A percentile compares a stretch with the other conserved stretches of the same genome.
phyloP scores from a whole-genome alignment of 805 yeast species.

The Ogataea minuta region DNA sequence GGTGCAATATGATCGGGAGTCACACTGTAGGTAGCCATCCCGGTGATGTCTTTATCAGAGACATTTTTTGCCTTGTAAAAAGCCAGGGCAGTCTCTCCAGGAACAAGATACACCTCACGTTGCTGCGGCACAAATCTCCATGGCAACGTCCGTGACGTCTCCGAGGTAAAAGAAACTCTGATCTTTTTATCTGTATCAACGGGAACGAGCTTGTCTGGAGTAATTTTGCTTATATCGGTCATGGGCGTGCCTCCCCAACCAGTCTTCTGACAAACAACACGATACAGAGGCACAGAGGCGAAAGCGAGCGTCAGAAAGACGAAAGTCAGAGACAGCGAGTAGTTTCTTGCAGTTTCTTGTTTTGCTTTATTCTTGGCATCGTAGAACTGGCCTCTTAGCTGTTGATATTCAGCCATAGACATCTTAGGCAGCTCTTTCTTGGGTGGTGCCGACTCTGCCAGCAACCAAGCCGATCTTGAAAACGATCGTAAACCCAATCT shows the following conservation, averaged over 20 bases:
- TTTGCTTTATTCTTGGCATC: slow-evolving; percentile 31
- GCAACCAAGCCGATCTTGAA: slow-evolving; percentile 1
- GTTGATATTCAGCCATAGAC: slow-evolving; percentile 32
- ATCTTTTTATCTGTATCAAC: slow-evolving; percentile 82
- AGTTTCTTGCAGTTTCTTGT: slow-evolving; percentile 59
- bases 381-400: slow-evolving; percentile 28
- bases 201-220: slow-evolving; percentile 84
- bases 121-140: slow-evolving; percentile 97
- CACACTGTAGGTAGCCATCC: slow-evolving; percentile 98
- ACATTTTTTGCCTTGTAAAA: slow-evolving; percentile 89
- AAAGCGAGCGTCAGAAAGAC: slow-evolving; percentile 75
- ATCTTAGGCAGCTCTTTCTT: slow-evolving; percentile 29
- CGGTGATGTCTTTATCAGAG: slow-evolving; percentile 86
- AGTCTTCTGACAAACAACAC: slow-evolving; percentile 89
- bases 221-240: slow-evolving; percentile 75
- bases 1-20: slow-evolving; percentile 96
- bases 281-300: slow-evolving; percentile 88
- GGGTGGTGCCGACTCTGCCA: slow-evolving; percentile 5
- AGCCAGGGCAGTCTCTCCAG: slow-evolving; percentile 97
- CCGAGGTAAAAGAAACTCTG: slow-evolving; percentile 84
- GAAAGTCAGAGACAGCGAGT: slow-evolving; percentile 65
- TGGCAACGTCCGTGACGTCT: slow-evolving; percentile 84
- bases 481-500: slow-evolving; percentile 6
- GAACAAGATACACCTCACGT: slow-evolving; percentile 85
- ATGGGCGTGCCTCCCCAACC: slow-evolving; percentile 97